Percentiles rank a stretch among this genome's conserved stretches.
These are phyloP conservation scores for Penicillium sp. DNA, from an alignment of 2,329 filamentous ascomycete species.

Conservation along the genomic window DNA sequence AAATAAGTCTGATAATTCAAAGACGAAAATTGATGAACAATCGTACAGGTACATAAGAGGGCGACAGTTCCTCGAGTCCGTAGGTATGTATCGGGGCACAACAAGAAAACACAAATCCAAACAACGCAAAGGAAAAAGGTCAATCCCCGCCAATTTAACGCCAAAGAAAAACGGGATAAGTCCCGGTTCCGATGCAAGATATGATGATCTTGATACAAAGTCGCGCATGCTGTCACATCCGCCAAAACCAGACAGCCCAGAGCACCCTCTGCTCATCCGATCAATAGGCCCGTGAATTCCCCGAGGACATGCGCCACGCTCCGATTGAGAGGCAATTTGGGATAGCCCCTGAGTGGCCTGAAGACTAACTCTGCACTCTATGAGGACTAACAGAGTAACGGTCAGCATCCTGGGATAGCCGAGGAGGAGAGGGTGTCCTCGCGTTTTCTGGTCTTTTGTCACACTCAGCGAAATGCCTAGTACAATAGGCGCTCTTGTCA, in stretches of 20 bases:
- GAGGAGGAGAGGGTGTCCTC: background rate
- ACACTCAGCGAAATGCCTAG: constrained; percentile 13
- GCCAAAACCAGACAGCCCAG: background rate
- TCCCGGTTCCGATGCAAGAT: constrained; percentile 10
- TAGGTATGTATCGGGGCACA: constrained; percentile 7
- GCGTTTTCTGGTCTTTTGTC: background rate
- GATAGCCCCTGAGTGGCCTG: background rate
- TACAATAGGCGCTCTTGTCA: background rate
- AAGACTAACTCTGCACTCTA: background rate
- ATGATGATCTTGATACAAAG: background rate
- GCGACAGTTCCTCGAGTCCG: background rate
- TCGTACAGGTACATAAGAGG: background rate
- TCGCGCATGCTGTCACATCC: background rate
- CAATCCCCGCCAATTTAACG: background rate
- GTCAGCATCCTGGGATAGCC: background rate
- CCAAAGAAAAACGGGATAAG: constrained; percentile 1
- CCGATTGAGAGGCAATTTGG: background rate
- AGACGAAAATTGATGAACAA: background rate
- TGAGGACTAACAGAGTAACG: background rate
- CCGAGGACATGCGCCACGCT: background rate
- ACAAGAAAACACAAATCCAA: background rate
- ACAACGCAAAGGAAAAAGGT: background rate
- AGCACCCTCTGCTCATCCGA: background rate
- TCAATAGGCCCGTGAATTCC: background rate
- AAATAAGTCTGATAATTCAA: no score